Conservation (phyloP, 2,329 filamentous ascomycete species). For the Xylaria digitata region DNA sequence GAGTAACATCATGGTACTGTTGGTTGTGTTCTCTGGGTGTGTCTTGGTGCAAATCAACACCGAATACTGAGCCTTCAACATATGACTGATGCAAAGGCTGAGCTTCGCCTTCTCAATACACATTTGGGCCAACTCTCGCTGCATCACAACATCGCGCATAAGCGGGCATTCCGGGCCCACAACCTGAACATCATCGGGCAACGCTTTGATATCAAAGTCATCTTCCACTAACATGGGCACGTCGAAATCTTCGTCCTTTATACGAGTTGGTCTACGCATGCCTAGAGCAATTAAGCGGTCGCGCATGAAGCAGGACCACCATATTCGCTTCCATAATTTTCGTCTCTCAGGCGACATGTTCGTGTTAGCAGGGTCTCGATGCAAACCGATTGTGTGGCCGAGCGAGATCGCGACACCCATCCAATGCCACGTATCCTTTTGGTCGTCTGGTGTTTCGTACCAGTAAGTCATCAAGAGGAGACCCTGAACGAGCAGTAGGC, state of each 20-base stretch:
- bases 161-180: constrained; percentile 77
- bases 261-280: constrained; percentile 91
- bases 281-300: constrained; percentile 92
- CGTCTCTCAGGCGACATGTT: constrained; percentile 79
- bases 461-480: constrained; percentile 95
- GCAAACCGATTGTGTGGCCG: constrained; percentile 91
- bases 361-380: constrained; percentile 83
- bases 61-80: constrained; percentile 91
- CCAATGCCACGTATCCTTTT: constrained; percentile 99
- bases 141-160: constrained; percentile 76
- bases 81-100: constrained; percentile 88
- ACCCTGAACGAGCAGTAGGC: constrained; percentile 87
- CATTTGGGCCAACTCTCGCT: constrained; percentile 83
- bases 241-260: constrained; percentile 93
- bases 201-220: constrained; percentile 82
- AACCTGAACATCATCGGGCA: constrained; percentile 74
- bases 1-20: constrained; percentile 86
- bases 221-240: constrained; percentile 87
- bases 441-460: constrained; percentile 96
- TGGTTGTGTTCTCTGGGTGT: constrained; percentile 79
- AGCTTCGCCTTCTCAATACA: constrained; percentile 93
- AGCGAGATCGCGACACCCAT: constrained; percentile 96
- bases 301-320: constrained; percentile 98
- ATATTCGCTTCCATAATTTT: constrained; percentile 92
- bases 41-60: constrained; percentile 87